Conservation (phyloP, 768 basidiomycete species). For the Lentinula raphanica region DNA sequence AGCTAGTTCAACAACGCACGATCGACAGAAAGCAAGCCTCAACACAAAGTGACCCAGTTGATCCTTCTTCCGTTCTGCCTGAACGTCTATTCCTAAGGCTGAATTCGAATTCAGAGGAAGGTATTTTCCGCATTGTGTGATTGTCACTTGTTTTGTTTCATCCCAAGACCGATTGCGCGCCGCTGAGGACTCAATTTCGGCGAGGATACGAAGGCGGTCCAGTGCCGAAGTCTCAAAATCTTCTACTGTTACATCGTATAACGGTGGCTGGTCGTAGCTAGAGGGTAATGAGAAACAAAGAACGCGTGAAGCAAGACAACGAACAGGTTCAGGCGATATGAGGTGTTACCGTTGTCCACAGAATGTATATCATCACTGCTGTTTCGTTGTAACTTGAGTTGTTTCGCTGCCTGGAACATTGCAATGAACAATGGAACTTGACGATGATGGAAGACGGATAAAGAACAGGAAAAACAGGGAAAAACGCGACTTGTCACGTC, state of each 20-base stretch:
- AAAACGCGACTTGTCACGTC: background rate
- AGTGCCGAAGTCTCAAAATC: constrained; percentile 92
- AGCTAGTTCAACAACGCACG: constrained; percentile 51
- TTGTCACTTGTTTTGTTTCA: constrained; percentile 64
- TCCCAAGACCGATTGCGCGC: constrained; percentile 80
- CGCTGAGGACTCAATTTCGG: constrained; percentile 86
- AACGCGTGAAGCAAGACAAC: constrained; percentile 15
- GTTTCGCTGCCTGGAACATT: constrained; percentile 4
- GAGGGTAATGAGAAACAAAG: background rate
- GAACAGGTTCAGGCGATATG: constrained; percentile 77
- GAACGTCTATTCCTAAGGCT: constrained; percentile 40
- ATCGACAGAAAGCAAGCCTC: constrained; percentile 90
- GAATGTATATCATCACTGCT: constrained; percentile 17
- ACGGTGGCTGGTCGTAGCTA: constrained; percentile 85
- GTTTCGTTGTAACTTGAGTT: background rate
- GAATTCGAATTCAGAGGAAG: constrained; percentile 62
- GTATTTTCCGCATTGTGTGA: constrained; percentile 65
- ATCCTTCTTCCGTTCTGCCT: constrained; percentile 72
- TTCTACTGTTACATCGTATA: constrained; percentile 86
- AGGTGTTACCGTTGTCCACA: constrained; percentile 43
- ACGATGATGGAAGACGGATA: background rate
- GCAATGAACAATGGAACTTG: background rate
- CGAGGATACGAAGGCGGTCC: constrained; percentile 79
- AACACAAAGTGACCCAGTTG: constrained; percentile 92
- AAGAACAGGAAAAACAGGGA: background rate